Evolutionary conservation across 306 rosid genomes (phyloP), one percentile per base, ranked within the genome.

Genomic region (Luffa acutangula): DNA sequence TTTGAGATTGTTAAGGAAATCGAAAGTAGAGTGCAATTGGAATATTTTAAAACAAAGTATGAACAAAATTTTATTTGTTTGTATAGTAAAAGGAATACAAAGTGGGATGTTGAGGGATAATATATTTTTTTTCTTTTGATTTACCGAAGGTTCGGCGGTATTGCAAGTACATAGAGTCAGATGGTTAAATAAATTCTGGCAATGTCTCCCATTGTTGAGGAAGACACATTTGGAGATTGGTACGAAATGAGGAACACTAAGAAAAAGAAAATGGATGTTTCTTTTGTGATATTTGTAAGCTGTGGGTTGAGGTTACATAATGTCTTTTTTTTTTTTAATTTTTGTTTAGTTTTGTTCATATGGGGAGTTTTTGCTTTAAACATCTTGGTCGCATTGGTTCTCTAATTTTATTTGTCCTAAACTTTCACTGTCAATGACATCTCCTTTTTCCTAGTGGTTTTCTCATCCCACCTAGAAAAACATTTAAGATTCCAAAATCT

Each of bases 121-220:
- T n/a, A n/a, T n/a, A n/a, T n/a, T n/a, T 25, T 25, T 25, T 25
- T 25, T 25, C 31, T 25, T 25, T 1, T 59, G 2, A 6, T 9
- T 63, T 63, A 31, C 43, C 20, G 70, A 63, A 63, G 70, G 70
- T 63, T 63, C n/a, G 70, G 70, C 10, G 18, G 18, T 9, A 9
- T 69, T 42, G 8, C 36, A 69, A 69, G 76, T 42, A 43, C 37
- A 42, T 9, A 43, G 36, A 70, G 75, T 67, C 52, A 41, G 75
- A 67, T 62, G 3, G 75, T 67, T 4, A 67, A 67, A 25, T 18
- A 41, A 36, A 21, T 43, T 70, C 37, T 42, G 54, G 76, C 37
- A 20, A 70, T 70, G 54, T n/a, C 37, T 43, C 76, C 76, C 54
- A 70, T 43, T 43, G 54, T 70, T 70, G 18, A 43, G 76, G 76